Evolutionary conservation across 2,329 filamentous ascomycete species (phyloP).

Genomic region (Neonectria neomacrospora): DNA sequence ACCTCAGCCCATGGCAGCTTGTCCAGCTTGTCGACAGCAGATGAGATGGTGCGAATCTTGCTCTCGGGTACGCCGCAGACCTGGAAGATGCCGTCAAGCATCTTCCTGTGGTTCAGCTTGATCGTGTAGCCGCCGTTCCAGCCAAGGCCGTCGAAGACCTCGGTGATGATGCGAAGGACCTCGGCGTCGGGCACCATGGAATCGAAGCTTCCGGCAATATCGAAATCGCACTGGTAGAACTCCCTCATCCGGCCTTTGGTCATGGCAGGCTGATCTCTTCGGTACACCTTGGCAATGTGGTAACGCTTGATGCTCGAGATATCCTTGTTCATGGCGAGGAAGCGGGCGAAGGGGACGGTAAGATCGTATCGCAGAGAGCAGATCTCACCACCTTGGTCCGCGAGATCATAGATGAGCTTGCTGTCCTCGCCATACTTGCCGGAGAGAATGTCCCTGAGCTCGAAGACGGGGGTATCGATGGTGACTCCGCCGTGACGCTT

Average conservation of each 20-base stretch:
- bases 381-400: slow-evolving; percentile 85
- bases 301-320: slow-evolving; percentile 91
- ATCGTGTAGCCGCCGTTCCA: slow-evolving; percentile 83
- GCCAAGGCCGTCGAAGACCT: slow-evolving; percentile 84
- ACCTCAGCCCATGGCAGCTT: slow-evolving; percentile 93
- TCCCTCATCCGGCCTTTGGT: slow-evolving; percentile 94
- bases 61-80: slow-evolving; percentile 89
- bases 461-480: slow-evolving; percentile 86
- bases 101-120: slow-evolving; percentile 95
- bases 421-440: slow-evolving; percentile 94
- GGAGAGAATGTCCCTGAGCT: slow-evolving; percentile 85
- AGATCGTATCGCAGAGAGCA: slow-evolving; percentile 84
- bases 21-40: slow-evolving; percentile 95
- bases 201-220: slow-evolving; percentile 90
- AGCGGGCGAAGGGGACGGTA: slow-evolving; percentile 91
- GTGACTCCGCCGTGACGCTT: slow-evolving; percentile 84
- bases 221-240: slow-evolving; percentile 98
- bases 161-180: slow-evolving; percentile 83
- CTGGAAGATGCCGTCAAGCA: slow-evolving; percentile 91
- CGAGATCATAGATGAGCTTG: slow-evolving; percentile 89
- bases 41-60: slow-evolving; percentile 89
- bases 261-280: slow-evolving; percentile 68
- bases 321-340: slow-evolving; percentile 89
- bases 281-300: slow-evolving; percentile 88
- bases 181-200: slow-evolving; percentile 93